Evolutionary conservation across 306 rosid species (phyloP).

Genomic region (Macrotyloma uniflorum): DNA sequence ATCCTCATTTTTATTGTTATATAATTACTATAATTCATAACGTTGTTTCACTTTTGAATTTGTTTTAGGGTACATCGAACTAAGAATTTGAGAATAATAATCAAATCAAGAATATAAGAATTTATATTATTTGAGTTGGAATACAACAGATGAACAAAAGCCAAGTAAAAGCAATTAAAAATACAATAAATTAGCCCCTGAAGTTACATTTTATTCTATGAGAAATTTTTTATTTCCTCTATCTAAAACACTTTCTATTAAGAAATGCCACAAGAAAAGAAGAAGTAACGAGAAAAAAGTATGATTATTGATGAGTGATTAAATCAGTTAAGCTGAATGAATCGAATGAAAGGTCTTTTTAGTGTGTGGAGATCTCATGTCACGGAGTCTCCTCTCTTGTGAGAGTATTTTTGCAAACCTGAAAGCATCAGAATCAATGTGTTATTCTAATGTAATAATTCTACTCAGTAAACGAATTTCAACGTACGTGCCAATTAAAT

Average conservation of each 20-base stretch:
- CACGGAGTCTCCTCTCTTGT: conserved; percentile 60
- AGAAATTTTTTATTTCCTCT: neutral
- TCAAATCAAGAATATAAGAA: neutral
- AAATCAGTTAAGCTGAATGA: too few species aligned
- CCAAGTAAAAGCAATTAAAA: neutral
- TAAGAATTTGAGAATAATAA: too few species aligned
- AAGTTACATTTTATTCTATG: neutral
- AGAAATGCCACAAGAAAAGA: too few species aligned
- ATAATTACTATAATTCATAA: too few species aligned
- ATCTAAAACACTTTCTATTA: too few species aligned
- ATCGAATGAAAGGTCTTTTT: neutral
- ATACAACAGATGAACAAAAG: neutral
- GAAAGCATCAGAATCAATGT: neutral
- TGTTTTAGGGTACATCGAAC: too few species aligned
- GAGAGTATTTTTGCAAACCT: conserved; percentile 68
- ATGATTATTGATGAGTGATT: too few species aligned
- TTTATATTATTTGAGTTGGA: neutral
- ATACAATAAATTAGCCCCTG: neutral
- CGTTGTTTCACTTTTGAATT: too few species aligned
- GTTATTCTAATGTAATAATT: neutral
- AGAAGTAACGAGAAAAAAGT: too few species aligned
- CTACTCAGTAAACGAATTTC: neutral
- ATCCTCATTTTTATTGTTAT: too few species aligned
- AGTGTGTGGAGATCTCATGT: conserved; percentile 57
- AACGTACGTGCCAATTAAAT: neutral